These are phyloP conservation scores for Colletotrichum cordylinicola DNA, from an alignment of 2,329 filamentous ascomycete genomes.

Conservation along the genomic window DNA sequence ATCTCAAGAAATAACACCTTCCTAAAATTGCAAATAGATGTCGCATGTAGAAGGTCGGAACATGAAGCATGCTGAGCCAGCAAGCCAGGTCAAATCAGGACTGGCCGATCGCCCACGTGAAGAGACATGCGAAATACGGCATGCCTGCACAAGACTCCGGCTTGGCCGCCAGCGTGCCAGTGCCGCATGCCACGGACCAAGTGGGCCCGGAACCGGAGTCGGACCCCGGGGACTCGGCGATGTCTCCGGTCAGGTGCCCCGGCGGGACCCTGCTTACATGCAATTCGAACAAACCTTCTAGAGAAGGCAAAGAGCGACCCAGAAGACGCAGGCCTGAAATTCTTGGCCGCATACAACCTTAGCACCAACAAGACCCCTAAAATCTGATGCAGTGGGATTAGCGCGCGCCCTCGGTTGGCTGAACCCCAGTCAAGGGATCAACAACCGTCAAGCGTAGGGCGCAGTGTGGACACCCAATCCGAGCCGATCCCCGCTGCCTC, in stretches of 20 bases:
- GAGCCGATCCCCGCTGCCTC: background rate
- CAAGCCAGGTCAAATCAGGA: background rate
- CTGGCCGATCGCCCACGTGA: background rate
- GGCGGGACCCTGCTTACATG: background rate
- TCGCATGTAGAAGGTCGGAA: background rate
- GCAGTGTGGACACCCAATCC: background rate
- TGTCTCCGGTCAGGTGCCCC: background rate
- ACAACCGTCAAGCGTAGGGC: slow-evolving; percentile 4
- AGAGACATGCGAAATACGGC: background rate
- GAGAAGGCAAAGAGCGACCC: background rate
- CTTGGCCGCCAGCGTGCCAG: background rate
- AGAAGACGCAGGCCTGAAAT: background rate
- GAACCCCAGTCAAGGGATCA: background rate
- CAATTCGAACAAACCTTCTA: background rate
- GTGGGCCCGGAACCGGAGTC: background rate
- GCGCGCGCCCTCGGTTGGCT: background rate
- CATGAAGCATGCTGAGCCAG: background rate
- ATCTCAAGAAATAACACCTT: too few species aligned
- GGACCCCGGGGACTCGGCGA: background rate
- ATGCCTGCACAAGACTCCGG: background rate
- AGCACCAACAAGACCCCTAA: background rate
- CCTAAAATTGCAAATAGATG: background rate
- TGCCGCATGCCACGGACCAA: background rate
- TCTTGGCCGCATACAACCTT: background rate
- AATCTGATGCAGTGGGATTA: background rate